phyloP scores from a whole-genome alignment of 495 filamentous ascomycete species.

The Penicillium tannophilum region DNA sequence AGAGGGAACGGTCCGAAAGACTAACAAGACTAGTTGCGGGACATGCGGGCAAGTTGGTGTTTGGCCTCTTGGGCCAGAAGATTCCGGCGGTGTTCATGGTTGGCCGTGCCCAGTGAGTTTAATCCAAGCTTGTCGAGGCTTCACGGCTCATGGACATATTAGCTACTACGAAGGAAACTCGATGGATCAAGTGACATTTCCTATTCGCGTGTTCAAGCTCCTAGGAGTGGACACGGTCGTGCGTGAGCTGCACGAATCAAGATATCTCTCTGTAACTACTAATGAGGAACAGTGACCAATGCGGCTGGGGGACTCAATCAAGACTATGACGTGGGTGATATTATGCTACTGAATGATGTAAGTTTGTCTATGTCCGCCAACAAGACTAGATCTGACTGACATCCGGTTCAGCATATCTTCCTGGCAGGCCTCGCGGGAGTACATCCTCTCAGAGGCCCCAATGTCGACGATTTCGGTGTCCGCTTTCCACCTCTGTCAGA shows the following conservation, averaged over 20 bases:
- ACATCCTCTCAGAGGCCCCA: slow-evolving; percentile 73
- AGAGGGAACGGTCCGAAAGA: neutral
- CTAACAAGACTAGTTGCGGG: slow-evolving; percentile 54
- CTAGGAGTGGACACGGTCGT: slow-evolving; percentile 67
- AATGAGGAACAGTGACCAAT: slow-evolving; percentile 62
- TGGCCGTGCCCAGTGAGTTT: slow-evolving; percentile 70
- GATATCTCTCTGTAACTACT: neutral
- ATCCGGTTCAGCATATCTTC: slow-evolving; percentile 62
- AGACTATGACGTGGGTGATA: slow-evolving; percentile 69
- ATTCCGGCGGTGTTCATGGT: slow-evolving; percentile 71
- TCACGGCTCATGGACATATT: neutral
- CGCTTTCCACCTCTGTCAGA: slow-evolving; percentile 75
- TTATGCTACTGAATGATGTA: slow-evolving; percentile 73
- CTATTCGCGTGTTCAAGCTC: slow-evolving; percentile 68
- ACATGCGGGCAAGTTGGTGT: slow-evolving; percentile 75
- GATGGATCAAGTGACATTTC: slow-evolving; percentile 68
- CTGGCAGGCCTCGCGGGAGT: slow-evolving; percentile 68
- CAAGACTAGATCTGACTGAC: slow-evolving; percentile 5
- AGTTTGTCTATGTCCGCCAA: slow-evolving; percentile 13
- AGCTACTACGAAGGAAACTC: slow-evolving; percentile 81
- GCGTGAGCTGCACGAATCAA: slow-evolving; percentile 41
- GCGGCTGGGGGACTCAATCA: slow-evolving; percentile 74
- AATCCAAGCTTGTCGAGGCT: neutral
- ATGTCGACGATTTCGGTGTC: slow-evolving; percentile 66
- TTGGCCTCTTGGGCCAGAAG: slow-evolving; percentile 60